Evolutionary conservation across 805 yeast species (phyloP), one percentile per base, ranked within the genome.

Genomic region (Zygoascus tannicola): DNA sequence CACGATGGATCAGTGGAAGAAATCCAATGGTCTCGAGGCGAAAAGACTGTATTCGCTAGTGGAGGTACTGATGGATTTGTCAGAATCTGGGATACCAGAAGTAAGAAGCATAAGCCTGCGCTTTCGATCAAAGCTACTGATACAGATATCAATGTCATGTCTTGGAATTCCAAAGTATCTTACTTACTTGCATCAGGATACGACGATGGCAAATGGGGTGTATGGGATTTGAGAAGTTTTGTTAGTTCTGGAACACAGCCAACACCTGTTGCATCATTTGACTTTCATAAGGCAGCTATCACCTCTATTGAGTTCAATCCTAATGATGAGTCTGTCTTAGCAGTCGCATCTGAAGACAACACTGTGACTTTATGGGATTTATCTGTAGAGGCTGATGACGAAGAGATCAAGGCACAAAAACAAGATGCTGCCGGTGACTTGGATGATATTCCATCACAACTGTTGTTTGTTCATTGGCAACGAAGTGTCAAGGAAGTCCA

Each of bases 321-420:
- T 40, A 70, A 81, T 52, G 98, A 92, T 62, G 98, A 92, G 65
- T 85, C 96, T 0, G 86, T 88, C 50, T 75, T 92, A 44, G 97
- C 97, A 1, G 97, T 90, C 15, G 87, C 94, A 2, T 85, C 95
- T 1, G 97, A 88, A 61, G 98, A 92, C 65, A 87, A 87, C 63
- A 92, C 97, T 4, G 97, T 92, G 5, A 87, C 97, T 1, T 69
- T 92, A 52, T 92, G 98, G 98, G 98, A 92, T 68, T 73, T 92
- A 62, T 90, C 97, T 10, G 98, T 92, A 14, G 98, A 92, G 68
- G 97, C 97, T 3, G 98, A 88, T 63, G 97, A 92, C 60, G 97
- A 90, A 60, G 98, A 90, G 65, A 83, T 90, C 52, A 78, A 84
- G 46, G 83, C 81, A 58, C 97, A 90, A 66, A 75, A 78, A 55